These are phyloP conservation scores for Clavispora carvajalis DNA, from an alignment of 805 yeast genomes.

Conservation along the genomic window DNA sequence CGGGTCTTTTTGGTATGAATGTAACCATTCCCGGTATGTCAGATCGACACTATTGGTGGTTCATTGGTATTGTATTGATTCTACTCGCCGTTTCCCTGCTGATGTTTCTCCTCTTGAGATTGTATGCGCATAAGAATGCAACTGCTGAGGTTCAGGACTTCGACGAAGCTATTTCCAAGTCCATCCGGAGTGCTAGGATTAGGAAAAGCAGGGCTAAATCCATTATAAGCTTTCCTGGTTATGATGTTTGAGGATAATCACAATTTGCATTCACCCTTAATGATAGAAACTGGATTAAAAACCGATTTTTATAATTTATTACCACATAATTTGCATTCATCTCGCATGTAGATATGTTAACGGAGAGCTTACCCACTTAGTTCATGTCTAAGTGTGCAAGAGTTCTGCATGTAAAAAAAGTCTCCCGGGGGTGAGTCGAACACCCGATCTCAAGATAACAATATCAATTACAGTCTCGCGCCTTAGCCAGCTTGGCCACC, in stretches of 20 bases:
- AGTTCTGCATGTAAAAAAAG: too few species aligned
- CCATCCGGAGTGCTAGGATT: not conserved
- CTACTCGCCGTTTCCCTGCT: not conserved
- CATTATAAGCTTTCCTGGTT: not conserved
- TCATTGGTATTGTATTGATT: not conserved
- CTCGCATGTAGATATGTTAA: too few species aligned
- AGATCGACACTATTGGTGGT: not conserved
- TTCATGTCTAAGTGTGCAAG: not conserved
- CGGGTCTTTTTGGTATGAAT: slow-evolving; percentile 2
- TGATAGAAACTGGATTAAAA: too few species aligned
- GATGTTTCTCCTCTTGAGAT: not conserved
- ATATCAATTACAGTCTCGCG: slow-evolving; percentile 43
- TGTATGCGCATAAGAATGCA: not conserved
- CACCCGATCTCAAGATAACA: slow-evolving; percentile 47
- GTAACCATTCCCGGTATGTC: not conserved
- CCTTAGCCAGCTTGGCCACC: slow-evolving; percentile 49
- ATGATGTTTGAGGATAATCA: not conserved
- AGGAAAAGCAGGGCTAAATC: not conserved
- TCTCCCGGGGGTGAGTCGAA: slow-evolving; percentile 49
- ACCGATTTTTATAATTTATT: too few species aligned
- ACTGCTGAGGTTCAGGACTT: not conserved
- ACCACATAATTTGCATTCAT: too few species aligned
- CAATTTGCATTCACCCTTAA: too few species aligned
- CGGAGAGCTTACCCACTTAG: too few species aligned
- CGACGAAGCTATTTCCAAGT: not conserved